Conservation (phyloP, 2,329 filamentous ascomycete species). For the Diaporthe batatas region DNA sequence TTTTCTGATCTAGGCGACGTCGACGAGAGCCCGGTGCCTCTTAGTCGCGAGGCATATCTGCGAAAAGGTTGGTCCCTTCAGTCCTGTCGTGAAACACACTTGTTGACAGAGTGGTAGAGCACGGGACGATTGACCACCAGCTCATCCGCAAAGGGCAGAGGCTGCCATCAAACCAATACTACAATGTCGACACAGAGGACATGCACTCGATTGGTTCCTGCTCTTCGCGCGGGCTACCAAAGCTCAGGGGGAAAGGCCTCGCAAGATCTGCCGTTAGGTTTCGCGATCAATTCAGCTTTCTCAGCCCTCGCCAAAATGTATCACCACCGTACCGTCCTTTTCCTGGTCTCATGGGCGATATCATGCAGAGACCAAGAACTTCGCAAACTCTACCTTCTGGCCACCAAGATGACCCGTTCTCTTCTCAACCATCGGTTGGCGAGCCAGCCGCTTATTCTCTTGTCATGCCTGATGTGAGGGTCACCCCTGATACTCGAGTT, state of each 20-base stretch:
- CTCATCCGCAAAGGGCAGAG: background rate
- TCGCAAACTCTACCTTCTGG: background rate
- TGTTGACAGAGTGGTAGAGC: background rate
- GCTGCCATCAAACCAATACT: constrained; percentile 11
- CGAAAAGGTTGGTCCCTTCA: constrained; percentile 16
- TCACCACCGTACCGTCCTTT: constrained; percentile 33
- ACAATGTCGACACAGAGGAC: constrained; percentile 7
- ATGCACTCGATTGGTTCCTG: constrained; percentile 5
- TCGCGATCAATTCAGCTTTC: constrained; percentile 32
- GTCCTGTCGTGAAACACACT: background rate
- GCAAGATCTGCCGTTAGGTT: constrained; percentile 35
- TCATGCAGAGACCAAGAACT: constrained; percentile 35
- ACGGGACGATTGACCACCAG: background rate
- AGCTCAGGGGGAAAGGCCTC: constrained; percentile 17
- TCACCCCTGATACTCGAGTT: constrained; percentile 39
- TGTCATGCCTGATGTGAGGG: constrained; percentile 25
- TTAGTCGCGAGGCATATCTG: constrained; percentile 33
- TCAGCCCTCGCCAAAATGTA: constrained; percentile 26
- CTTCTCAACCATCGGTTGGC: background rate
- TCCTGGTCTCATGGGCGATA: constrained; percentile 34
- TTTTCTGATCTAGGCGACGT: constrained; percentile 23
- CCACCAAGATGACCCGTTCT: constrained; percentile 29
- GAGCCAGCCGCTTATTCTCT: background rate
- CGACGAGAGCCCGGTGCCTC: constrained; percentile 29
- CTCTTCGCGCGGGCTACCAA: constrained; percentile 19